Conservation (phyloP, 225 moss, liverwort and hornwort genomes). For the Rhytidiadelphus loreus region DNA sequence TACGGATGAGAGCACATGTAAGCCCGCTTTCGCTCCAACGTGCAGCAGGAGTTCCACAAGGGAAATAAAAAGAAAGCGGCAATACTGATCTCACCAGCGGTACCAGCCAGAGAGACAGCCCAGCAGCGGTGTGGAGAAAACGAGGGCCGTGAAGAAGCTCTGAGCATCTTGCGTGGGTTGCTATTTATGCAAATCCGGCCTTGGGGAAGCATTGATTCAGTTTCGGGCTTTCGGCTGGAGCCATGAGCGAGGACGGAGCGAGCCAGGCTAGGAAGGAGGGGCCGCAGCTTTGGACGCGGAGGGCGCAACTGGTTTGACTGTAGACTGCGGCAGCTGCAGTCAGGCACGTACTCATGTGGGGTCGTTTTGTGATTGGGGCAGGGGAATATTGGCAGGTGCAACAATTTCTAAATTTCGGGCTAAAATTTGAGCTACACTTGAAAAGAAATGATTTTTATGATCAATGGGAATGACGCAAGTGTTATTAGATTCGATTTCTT, state of each 20-base stretch:
- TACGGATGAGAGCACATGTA: not conserved
- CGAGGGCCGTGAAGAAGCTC: not conserved
- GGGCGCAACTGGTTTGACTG: not conserved
- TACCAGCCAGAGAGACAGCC: too few relatives aligned
- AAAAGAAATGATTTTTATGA: too few relatives aligned
- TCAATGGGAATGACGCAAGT: not conserved
- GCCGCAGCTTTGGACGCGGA: not conserved
- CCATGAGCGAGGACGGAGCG: not conserved
- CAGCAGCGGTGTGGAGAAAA: not conserved
- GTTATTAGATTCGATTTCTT: not conserved
- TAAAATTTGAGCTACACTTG: too few relatives aligned
- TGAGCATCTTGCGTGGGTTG: not conserved
- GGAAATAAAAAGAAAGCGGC: too few relatives aligned
- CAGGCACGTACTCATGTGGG: not conserved
- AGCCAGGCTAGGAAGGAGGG: too few relatives aligned
- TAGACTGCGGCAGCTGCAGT: not conserved
- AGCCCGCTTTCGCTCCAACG: not conserved
- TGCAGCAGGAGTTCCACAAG: not conserved
- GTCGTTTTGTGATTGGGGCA: too few relatives aligned
- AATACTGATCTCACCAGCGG: not conserved
- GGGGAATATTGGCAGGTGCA: too few relatives aligned
- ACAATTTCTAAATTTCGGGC: not conserved
- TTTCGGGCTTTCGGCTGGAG: not conserved
- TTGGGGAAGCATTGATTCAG: not conserved
- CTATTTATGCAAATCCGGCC: not conserved